Conservation (phyloP, 2,329 filamentous ascomycete species). For the Cryphonectria radicalis region DNA sequence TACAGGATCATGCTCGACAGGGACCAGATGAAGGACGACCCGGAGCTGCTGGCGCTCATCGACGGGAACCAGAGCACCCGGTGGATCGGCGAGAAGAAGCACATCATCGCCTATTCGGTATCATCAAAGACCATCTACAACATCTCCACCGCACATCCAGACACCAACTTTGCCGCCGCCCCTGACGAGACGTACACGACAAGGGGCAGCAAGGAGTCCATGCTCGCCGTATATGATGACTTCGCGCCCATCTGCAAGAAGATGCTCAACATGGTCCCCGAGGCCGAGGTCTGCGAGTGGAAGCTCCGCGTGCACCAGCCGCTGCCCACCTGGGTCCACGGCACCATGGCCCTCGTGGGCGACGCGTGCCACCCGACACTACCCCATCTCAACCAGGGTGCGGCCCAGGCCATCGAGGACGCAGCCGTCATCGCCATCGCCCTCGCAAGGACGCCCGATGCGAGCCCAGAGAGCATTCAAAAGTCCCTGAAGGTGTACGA, state of each 20-base stretch:
- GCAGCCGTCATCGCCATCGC: conserved; percentile 51
- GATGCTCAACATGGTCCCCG: conserved; percentile 64
- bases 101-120: conserved; percentile 71
- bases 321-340: conserved; percentile 64
- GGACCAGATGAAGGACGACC: conserved; percentile 48
- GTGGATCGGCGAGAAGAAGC: conserved; percentile 69
- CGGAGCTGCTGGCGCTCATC: conserved; percentile 59
- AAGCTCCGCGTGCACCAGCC: conserved; percentile 65
- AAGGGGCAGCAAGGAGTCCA: conserved; percentile 61
- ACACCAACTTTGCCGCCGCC: conserved; percentile 56
- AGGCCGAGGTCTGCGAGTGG: conserved; percentile 70
- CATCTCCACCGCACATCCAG: conserved; percentile 64
- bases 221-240: conserved; percentile 62
- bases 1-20: conserved; percentile 58
- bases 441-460: conserved; percentile 43
- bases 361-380: conserved; percentile 67
- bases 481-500: conserved; percentile 55
- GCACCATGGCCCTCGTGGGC: conserved; percentile 56
- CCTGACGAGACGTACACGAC: conserved; percentile 65
- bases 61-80: conserved; percentile 60
- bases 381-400: conserved; percentile 67
- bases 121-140: conserved; percentile 69
- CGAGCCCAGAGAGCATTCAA: conserved; percentile 43
- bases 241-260: conserved; percentile 65
- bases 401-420: conserved; percentile 68